Percentiles rank a stretch among this genome's conserved stretches.
phyloP scores from a whole-genome alignment of 2,329 filamentous ascomycete species.

The Penicillium sp. region DNA sequence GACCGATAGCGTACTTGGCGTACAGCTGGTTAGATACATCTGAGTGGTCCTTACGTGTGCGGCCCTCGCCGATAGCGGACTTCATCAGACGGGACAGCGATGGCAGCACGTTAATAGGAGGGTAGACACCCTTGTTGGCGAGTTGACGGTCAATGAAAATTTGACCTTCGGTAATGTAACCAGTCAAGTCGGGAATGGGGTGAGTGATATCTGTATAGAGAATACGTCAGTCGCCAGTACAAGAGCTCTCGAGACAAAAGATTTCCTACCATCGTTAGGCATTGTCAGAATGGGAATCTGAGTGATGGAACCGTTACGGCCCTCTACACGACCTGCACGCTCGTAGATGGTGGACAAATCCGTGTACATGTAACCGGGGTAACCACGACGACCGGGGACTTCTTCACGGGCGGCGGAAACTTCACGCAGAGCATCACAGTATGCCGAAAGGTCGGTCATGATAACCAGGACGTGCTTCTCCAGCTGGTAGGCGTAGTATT shows the following conservation, averaged over 20 bases:
- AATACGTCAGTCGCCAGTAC: conserved; percentile 5
- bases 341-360: conserved; percentile 99
- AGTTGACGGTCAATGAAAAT: conserved; percentile 95
- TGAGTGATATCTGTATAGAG: conserved; percentile 85
- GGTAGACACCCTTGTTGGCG: conserved; percentile 95
- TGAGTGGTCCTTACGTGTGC: conserved; percentile 93
- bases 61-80: conserved; percentile 95
- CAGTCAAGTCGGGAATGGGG: conserved; percentile 96
- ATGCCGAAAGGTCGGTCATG: conserved; percentile 93
- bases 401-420: conserved; percentile 97
- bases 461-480: conserved; percentile 99
- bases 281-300: conserved; percentile 99
- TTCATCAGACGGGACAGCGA: conserved; percentile 99
- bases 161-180: conserved; percentile 67
- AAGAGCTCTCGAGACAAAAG: background rate
- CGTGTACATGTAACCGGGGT: conserved; percentile 99
- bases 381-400: conserved; percentile 97
- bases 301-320: conserved; percentile 96
- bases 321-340: conserved; percentile 93
- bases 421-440: conserved; percentile 98
- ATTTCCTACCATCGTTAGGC: conserved; percentile 77
- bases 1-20: conserved; percentile 98
- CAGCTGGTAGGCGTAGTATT: conserved; percentile 99
- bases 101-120: conserved; percentile 95
- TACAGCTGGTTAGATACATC: conserved; percentile 99